Percentiles rank a stretch among this genome's conserved stretches.
Evolutionary conservation across 768 basidiomycete genomes (phyloP).

Genomic region (Daedaleopsis sinensis): DNA sequence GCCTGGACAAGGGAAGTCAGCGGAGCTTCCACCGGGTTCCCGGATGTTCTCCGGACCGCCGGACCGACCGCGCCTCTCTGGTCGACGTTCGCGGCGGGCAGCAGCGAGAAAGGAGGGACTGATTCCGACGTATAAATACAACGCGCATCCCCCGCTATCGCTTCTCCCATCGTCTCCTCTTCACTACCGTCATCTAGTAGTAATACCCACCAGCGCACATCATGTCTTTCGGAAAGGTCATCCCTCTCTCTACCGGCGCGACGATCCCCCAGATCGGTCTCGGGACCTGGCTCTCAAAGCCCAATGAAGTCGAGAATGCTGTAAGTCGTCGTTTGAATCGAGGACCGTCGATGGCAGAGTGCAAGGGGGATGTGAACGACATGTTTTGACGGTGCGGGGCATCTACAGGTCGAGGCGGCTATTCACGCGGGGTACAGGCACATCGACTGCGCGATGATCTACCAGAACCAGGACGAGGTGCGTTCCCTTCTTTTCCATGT

Average conservation of each 20-base stretch:
- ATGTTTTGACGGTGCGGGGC: conserved; percentile 5
- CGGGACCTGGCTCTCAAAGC: conserved; percentile 81
- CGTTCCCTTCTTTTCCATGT: not conserved
- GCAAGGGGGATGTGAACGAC: conserved; percentile 15
- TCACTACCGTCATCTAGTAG: not conserved
- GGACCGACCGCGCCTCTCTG: conserved; percentile 3
- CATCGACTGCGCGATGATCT: conserved; percentile 82
- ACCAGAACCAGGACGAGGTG: conserved; percentile 75
- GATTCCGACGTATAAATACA: conserved; percentile 16
- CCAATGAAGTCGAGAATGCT: conserved; percentile 74
- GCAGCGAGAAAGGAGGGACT: conserved; percentile 1
- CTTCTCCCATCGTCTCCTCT: conserved; percentile 1
- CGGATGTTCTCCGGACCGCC: conserved; percentile 8
- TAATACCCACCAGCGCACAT: not conserved
- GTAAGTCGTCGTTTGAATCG: conserved; percentile 37
- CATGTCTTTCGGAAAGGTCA: conserved; percentile 46
- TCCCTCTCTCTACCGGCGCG: conserved; percentile 50
- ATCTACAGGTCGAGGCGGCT: conserved; percentile 68
- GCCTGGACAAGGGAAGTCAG: not conserved
- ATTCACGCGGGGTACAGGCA: conserved; percentile 80
- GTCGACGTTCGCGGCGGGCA: not conserved
- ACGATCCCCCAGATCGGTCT: conserved; percentile 77
- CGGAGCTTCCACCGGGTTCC: not conserved
- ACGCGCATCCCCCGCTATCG: conserved; percentile 1
- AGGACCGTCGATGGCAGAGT: no score